Evolutionary conservation across 2,329 filamentous ascomycete genomes (phyloP).

Genomic region (Dryadomyces quercivorus): DNA sequence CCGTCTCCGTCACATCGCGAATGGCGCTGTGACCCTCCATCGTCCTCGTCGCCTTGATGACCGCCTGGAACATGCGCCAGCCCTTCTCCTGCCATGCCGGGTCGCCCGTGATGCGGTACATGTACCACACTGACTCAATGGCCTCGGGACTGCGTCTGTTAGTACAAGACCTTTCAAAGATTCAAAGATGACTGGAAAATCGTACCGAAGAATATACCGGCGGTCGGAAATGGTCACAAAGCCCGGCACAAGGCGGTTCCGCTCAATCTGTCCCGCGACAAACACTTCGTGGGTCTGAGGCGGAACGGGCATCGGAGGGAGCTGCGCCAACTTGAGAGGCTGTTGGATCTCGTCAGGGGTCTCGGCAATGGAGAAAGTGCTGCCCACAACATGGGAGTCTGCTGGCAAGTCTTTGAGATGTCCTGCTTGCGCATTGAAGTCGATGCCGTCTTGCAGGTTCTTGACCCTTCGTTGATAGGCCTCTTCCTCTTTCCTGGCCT

Average conservation of each 20-base stretch:
- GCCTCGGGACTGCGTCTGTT: conserved; percentile 56
- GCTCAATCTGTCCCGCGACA: conserved; percentile 31
- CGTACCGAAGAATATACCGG: conserved; percentile 52
- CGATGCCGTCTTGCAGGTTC: conserved; percentile 14
- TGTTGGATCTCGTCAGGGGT: background rate
- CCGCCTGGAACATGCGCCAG: conserved; percentile 72
- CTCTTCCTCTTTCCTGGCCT: background rate
- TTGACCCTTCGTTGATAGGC: conserved; percentile 12
- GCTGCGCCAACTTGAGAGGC: background rate
- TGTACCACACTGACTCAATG: conserved; percentile 79
- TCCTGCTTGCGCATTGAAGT: conserved; percentile 9
- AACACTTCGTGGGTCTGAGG: conserved; percentile 43
- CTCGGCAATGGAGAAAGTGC: too few relatives aligned
- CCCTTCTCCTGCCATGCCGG: conserved; percentile 64
- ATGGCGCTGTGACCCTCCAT: conserved; percentile 60
- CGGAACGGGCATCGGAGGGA: conserved; percentile 19
- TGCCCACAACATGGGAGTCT: too few relatives aligned
- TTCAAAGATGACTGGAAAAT: background rate
- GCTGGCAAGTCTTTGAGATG: too few relatives aligned
- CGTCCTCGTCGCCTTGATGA: conserved; percentile 54
- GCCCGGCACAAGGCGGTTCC: conserved; percentile 35
- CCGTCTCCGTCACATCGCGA: conserved; percentile 41
- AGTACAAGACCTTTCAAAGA: background rate
- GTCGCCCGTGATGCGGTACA: conserved; percentile 83
- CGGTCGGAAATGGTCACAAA: conserved; percentile 31